Evolutionary conservation across 305 asterid genomes (phyloP).

Genomic region (Plantago coronopus): DNA sequence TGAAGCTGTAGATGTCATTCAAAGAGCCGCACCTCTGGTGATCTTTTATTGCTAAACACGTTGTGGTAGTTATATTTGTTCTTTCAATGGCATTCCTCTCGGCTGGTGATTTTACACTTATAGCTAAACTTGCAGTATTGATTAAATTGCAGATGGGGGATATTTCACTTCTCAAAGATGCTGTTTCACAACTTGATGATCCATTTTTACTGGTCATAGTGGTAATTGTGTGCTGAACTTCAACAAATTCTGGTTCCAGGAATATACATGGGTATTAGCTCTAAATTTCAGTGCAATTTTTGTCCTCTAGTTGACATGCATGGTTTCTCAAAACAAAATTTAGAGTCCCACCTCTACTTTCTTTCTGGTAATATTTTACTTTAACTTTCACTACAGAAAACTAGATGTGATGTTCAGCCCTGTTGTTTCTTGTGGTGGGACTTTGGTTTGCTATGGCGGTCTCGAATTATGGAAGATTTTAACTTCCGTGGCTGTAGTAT

Average conservation of each 20-base stretch:
- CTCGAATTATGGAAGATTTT: background rate
- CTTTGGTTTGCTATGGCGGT: constrained; percentile 3
- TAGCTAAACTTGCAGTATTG: constrained; percentile 31
- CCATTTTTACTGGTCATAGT: constrained; percentile 99
- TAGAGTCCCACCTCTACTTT: background rate
- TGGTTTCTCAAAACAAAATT: constrained; percentile 7
- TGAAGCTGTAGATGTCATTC: constrained; percentile 61
- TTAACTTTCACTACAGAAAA: constrained; percentile 12
- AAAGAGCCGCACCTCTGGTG: constrained; percentile 91
- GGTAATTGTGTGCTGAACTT: constrained; percentile 99
- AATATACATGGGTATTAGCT: constrained; percentile 91
- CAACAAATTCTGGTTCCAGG: constrained; percentile 97
- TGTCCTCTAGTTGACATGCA: constrained; percentile 32
- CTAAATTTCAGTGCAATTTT: constrained; percentile 68
- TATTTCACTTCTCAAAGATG: constrained; percentile 93
- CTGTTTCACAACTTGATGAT: constrained; percentile 91
- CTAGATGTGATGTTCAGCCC: constrained; percentile 1
- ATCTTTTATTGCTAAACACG: constrained; percentile 50
- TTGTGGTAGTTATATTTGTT: constrained; percentile 50
- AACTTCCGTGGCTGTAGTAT: background rate
- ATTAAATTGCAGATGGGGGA: constrained; percentile 90
- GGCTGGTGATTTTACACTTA: constrained; percentile 22
- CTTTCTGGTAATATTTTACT: constrained; percentile 8
- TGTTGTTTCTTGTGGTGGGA: background rate
- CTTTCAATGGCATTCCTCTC: constrained; percentile 24